Evolutionary conservation across 129 eudicot genomes (phyloP).

Genomic region (Saposhnikovia divaricata): DNA sequence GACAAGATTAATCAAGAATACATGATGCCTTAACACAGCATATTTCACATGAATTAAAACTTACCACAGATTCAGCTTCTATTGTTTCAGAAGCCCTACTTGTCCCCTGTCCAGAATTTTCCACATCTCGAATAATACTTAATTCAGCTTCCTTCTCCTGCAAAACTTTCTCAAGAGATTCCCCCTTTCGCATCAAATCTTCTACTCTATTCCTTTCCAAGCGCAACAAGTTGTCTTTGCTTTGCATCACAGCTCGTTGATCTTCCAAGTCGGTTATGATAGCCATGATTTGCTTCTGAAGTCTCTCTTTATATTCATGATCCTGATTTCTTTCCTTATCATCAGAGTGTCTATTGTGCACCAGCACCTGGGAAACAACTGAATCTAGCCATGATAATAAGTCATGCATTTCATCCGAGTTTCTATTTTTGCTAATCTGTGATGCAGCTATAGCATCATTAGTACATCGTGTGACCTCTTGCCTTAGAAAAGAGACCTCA

Average conservation of each 20-base stretch:
- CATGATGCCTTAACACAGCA: neutral
- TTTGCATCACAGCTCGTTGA: slow-evolving; percentile 44
- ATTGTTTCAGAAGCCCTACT: slow-evolving; percentile 54
- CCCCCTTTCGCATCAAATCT: slow-evolving; percentile 40
- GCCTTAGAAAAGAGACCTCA: slow-evolving; percentile 82
- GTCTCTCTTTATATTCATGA: slow-evolving; percentile 40
- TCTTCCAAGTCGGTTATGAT: slow-evolving; percentile 60
- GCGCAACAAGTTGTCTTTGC: slow-evolving; percentile 48
- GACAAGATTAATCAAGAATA: neutral
- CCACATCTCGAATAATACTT: slow-evolving; percentile 36
- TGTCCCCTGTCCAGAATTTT: slow-evolving; percentile 35
- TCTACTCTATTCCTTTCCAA: slow-evolving; percentile 58
- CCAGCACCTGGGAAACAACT: slow-evolving; percentile 39
- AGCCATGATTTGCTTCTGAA: slow-evolving; percentile 49
- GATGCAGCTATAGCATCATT: slow-evolving; percentile 71
- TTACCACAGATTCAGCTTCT: slow-evolving; percentile 80
- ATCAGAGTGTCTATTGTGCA: slow-evolving; percentile 28
- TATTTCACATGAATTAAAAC: slow-evolving; percentile 10
- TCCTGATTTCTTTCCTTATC: slow-evolving; percentile 22
- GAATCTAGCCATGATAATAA: slow-evolving; percentile 59
- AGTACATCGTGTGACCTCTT: slow-evolving; percentile 87
- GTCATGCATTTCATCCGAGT: slow-evolving; percentile 47
- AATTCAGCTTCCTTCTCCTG: slow-evolving; percentile 58
- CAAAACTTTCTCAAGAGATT: slow-evolving; percentile 46
- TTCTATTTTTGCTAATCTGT: slow-evolving; percentile 39